These are phyloP conservation scores for Fomitiporia mediterranea DNA, from an alignment of 1,284 basidiomycete genomes.

Conservation along the genomic window DNA sequence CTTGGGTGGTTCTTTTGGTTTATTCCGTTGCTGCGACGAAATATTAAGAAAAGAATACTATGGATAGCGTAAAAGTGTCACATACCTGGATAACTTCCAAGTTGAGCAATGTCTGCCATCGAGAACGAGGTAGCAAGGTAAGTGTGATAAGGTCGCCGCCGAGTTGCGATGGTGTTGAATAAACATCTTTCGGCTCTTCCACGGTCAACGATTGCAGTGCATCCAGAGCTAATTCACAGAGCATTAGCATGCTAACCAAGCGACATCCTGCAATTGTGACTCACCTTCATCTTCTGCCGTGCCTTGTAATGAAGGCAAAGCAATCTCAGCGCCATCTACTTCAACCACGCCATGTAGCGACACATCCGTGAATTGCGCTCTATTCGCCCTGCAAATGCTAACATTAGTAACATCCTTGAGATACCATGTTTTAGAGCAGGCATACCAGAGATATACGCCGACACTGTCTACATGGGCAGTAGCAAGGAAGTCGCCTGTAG, in stretches of 20 bases:
- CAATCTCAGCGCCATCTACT: conserved; percentile 64
- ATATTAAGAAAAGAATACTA: not conserved
- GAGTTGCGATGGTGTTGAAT: conserved; percentile 81
- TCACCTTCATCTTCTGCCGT: conserved; percentile 67
- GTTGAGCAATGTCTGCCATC: conserved; percentile 96
- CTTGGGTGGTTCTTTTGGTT: conserved; percentile 94
- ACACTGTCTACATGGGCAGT: conserved; percentile 93
- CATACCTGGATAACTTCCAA: conserved; percentile 89
- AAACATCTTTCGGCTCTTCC: conserved; percentile 62
- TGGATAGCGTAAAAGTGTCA: conserved; percentile 6
- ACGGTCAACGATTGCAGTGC: conserved; percentile 50
- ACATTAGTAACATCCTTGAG: no score
- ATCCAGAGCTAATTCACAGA: conserved; percentile 49
- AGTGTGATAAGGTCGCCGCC: conserved; percentile 86
- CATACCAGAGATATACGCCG: conserved; percentile 89
- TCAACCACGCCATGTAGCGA: conserved; percentile 78
- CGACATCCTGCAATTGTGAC: conserved; percentile 13
- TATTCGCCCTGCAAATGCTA: conserved; percentile 70
- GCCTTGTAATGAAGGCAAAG: conserved; percentile 83
- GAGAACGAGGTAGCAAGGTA: conserved; percentile 85
- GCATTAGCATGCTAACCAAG: conserved; percentile 2
- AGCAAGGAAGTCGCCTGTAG: conserved; percentile 93
- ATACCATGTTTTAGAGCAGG: no score
- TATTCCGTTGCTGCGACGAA: conserved; percentile 75
- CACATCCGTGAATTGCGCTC: conserved; percentile 88